phyloP scores from a whole-genome alignment of 2,329 filamentous ascomycete genomes.

The Chrysoporthe deuterocubensis region DNA sequence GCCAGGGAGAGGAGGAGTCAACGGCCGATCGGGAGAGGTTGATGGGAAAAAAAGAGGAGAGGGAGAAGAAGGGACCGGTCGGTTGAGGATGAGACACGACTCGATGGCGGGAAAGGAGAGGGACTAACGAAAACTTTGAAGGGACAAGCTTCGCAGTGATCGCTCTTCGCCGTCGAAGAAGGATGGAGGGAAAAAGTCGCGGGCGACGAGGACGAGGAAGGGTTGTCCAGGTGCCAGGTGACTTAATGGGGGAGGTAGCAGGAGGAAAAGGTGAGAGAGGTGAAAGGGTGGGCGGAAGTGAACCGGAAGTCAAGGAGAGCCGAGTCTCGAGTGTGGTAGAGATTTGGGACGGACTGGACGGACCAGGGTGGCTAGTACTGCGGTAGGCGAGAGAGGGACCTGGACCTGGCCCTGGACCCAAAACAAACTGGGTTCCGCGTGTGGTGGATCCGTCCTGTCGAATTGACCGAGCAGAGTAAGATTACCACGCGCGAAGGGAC shows the following conservation, averaged over 20 bases:
- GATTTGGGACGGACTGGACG: constrained; percentile 23
- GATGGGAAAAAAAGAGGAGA: neutral
- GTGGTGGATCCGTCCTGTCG: constrained; percentile 26
- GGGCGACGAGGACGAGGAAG: constrained; percentile 23
- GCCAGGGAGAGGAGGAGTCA: constrained; percentile 4
- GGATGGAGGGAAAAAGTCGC: constrained; percentile 21
- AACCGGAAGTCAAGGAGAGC: constrained; percentile 22
- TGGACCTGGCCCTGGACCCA: constrained; percentile 18
- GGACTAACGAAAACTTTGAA: constrained; percentile 20
- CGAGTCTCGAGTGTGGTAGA: constrained; percentile 28
- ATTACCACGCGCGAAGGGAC: constrained; percentile 17
- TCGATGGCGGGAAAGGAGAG: constrained; percentile 23
- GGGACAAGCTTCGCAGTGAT: constrained; percentile 18
- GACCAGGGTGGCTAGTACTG: constrained; percentile 18
- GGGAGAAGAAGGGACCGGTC: neutral
- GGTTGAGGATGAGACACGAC: constrained; percentile 25
- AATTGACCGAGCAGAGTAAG: constrained; percentile 28
- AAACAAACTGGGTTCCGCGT: constrained; percentile 25
- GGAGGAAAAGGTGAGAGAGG: constrained; percentile 7
- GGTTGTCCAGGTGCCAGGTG: constrained; percentile 22
- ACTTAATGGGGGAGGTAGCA: constrained; percentile 23
- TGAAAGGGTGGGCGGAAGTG: constrained; percentile 2
- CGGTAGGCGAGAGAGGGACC: constrained; percentile 13
- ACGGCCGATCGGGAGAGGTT: constrained; percentile 4
- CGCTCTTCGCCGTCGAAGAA: constrained; percentile 24